phyloP scores from a whole-genome alignment of 2,329 filamentous ascomycete species.

The Rhytidhysteron rufulum region DNA sequence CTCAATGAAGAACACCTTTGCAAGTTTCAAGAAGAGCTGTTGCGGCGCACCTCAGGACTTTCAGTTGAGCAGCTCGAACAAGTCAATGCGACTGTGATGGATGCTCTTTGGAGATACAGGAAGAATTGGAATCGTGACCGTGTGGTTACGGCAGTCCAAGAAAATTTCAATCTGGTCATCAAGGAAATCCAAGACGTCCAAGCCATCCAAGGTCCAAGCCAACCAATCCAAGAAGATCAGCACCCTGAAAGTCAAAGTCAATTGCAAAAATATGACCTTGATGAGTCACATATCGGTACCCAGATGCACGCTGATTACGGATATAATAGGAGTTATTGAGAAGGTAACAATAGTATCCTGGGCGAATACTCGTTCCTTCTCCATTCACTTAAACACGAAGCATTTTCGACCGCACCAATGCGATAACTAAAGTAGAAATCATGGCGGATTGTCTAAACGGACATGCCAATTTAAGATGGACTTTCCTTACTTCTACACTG shows the following conservation, averaged over 20 bases:
- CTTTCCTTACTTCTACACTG: no score
- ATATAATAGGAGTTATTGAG: no score
- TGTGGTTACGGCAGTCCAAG: conserved; percentile 61
- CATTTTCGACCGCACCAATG: no score
- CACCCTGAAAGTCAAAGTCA: not conserved
- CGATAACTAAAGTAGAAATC: no score
- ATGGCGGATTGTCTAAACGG: no score
- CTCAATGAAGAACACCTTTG: conserved; percentile 52
- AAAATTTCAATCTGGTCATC: conserved; percentile 73
- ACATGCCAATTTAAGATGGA: no score
- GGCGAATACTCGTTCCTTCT: no score
- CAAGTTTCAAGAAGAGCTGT: conserved; percentile 60
- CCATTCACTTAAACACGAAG: no score
- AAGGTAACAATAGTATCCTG: no score
- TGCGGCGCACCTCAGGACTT: conserved; percentile 67
- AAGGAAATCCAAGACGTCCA: conserved; percentile 61
- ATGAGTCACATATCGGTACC: not conserved
- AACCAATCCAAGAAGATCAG: conserved; percentile 19
- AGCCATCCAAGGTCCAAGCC: conserved; percentile 38
- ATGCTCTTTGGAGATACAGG: conserved; percentile 75
- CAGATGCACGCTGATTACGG: not conserved
- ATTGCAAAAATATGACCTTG: not conserved
- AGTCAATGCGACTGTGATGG: conserved; percentile 86
- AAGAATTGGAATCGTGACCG: conserved; percentile 78
- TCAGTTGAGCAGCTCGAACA: conserved; percentile 94